These are phyloP conservation scores for Lathyrus sativus DNA, from an alignment of 306 rosid species.

Conservation along the genomic window DNA sequence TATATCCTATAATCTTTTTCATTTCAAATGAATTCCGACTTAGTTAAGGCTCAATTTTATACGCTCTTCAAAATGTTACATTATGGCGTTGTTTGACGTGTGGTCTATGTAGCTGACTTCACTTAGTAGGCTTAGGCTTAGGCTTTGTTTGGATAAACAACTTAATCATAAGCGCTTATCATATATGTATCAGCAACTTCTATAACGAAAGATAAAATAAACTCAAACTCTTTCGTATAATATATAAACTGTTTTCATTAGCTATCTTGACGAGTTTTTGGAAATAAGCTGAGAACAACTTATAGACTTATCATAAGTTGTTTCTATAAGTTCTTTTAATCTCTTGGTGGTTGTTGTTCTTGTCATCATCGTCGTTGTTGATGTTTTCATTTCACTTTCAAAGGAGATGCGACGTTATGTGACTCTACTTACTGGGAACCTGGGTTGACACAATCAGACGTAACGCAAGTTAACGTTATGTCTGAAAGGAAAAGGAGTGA, in stretches of 20 bases:
- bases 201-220: too few relatives aligned
- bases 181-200: too few relatives aligned
- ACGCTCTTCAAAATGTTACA: neutral
- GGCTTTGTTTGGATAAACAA: too few relatives aligned
- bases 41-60: neutral
- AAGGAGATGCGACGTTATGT: slow-evolving; percentile 46
- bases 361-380: slow-evolving; percentile 3
- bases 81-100: neutral
- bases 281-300: too few relatives aligned
- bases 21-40: slow-evolving; percentile 2
- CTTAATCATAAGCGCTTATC: too few relatives aligned
- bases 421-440: slow-evolving; percentile 60
- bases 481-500: slow-evolving; percentile 61
- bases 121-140: neutral
- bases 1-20: neutral
- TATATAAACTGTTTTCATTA: too few relatives aligned
- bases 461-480: slow-evolving; percentile 47
- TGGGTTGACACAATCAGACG: slow-evolving; percentile 54
- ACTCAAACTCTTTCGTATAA: too few relatives aligned
- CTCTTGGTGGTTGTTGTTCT: neutral
- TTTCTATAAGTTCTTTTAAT: too few relatives aligned
- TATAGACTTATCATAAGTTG: too few relatives aligned
- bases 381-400: slow-evolving; percentile 15
- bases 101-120: neutral
- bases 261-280: too few relatives aligned